Base-by-base conservation (phyloP, 2,329 filamentous ascomycete genomes). In the Tolypocladium ophioglossoides region DNA sequence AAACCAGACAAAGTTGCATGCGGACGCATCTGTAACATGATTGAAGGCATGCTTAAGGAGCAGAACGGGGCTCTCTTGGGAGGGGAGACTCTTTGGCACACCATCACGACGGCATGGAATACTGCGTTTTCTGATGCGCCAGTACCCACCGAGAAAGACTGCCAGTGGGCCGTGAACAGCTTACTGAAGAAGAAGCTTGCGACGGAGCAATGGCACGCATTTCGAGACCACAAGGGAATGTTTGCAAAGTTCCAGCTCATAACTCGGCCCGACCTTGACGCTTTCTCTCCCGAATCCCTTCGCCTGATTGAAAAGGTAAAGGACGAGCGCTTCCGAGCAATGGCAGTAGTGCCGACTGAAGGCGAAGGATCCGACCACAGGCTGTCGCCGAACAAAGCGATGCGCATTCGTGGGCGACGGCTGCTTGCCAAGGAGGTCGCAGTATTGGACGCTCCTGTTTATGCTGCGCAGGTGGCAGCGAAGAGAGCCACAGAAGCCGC, bases 401-500 rank as follows among this genome's bases (percentile, higher is more conserved):
- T 52, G 30, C 58, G 58, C 27, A 24, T 51, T 14, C 65, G 65
- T 11, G 68, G 70, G 48, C 66, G 72, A 52, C 66, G 72, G 54
- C 60, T 65, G 59, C 69, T 74, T 50, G 68, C 69, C 3, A 63
- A 70, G 11, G 74, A 76, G 51, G 70, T 80, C 20, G 75, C 77
- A 38, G 68, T 73, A n/a, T 62, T 80, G 32, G 70, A 73, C 52
- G 78, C 78, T 2, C 78, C 78, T 3, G 74, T 78, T 32, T 80
- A 80, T 62, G 68, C 64, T n/a, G 68, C 69, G 11, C 70, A 72
- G 57, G 54, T 65, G 50, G 65, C 68, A 14, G 63, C 66, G 11
- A 72, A 70, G 56, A 66, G 65, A 37, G 61, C 57, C 2, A 53
- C 58, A 4, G 63, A 65, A 37, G 56, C 57, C 8, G 44, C 56